These are phyloP conservation scores for Tetrapisispora fleetii DNA, from an alignment of 805 yeast species.

Conservation along the genomic window DNA sequence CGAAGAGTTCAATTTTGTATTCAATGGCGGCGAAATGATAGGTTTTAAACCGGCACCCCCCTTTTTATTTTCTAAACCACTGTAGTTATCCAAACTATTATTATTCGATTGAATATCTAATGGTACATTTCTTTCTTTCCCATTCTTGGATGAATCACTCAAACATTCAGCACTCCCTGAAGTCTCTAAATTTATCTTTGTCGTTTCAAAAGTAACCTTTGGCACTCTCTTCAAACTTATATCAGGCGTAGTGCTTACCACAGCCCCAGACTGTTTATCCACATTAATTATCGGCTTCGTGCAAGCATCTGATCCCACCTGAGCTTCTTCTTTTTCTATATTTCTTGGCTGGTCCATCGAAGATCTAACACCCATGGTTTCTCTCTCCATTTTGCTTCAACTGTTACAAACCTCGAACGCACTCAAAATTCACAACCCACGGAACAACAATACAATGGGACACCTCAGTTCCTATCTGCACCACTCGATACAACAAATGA, in stretches of 20 bases:
- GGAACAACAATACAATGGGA: too few species aligned
- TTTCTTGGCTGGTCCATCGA: not conserved
- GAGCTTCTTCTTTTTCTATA: not conserved
- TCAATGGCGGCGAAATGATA: not conserved
- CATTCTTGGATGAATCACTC: not conserved
- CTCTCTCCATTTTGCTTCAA: too few species aligned
- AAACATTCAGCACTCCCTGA: not conserved
- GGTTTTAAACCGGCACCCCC: not conserved
- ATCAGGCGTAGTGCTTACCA: constrained; percentile 23
- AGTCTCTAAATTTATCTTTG: constrained; percentile 6
- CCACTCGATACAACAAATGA: too few species aligned
- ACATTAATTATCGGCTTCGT: constrained; percentile 23
- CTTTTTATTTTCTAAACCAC: not conserved
- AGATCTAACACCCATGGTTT: too few species aligned
- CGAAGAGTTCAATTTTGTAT: not conserved
- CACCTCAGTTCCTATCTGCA: too few species aligned
- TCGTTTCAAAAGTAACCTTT: constrained; percentile 25
- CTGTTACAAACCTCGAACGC: too few species aligned
- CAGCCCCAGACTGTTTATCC: constrained; percentile 25
- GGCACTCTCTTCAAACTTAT: constrained; percentile 24
- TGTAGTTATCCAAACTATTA: not conserved
- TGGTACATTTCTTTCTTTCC: not conserved
- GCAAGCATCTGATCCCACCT: not conserved
- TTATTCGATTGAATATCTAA: not conserved
- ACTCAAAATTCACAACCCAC: too few species aligned